Percentiles rank a stretch among this genome's conserved stretches.
Evolutionary conservation across 1,139 yeast species (phyloP).

Genomic region (Yamadazyma dendronema): DNA sequence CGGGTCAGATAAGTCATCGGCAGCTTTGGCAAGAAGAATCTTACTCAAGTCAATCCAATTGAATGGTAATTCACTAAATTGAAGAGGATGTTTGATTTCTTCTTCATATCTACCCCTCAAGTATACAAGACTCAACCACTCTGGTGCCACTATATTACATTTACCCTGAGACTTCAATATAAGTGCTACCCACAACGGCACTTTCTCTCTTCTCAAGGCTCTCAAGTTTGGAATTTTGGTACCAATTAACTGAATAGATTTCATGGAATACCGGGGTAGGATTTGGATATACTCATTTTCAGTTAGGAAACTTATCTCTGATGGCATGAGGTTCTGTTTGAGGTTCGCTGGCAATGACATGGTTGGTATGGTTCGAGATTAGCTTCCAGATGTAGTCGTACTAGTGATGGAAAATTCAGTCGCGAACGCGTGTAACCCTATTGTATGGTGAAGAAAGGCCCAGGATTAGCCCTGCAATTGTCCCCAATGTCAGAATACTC

Average conservation of each 20-base stretch:
- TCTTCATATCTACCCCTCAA: conserved; percentile 63
- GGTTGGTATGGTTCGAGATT: background rate
- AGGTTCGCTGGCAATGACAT: conserved; percentile 69
- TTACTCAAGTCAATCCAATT: conserved; percentile 85
- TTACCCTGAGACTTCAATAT: conserved; percentile 80
- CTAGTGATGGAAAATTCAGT: background rate
- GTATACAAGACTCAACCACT: conserved; percentile 69
- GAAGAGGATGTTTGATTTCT: conserved; percentile 56
- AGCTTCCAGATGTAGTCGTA: too few species aligned
- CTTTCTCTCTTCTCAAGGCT: conserved; percentile 68
- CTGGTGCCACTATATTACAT: conserved; percentile 83
- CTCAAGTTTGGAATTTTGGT: conserved; percentile 50
- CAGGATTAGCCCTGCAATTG: too few species aligned
- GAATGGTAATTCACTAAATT: conserved; percentile 76
- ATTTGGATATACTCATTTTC: conserved; percentile 75
- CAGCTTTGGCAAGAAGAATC: conserved; percentile 61
- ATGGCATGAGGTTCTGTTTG: conserved; percentile 62
- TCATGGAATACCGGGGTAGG: conserved; percentile 72
- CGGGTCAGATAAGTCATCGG: conserved; percentile 74
- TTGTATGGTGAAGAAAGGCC: too few species aligned
- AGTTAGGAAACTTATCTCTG: conserved; percentile 80
- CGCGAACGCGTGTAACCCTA: background rate
- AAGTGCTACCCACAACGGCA: conserved; percentile 89
- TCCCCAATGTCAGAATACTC: too few species aligned
- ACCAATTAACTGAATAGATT: conserved; percentile 62